Evolutionary conservation across 768 basidiomycete species (phyloP), one percentile per base, ranked within the genome.

Genomic region (Lactarius indigo): DNA sequence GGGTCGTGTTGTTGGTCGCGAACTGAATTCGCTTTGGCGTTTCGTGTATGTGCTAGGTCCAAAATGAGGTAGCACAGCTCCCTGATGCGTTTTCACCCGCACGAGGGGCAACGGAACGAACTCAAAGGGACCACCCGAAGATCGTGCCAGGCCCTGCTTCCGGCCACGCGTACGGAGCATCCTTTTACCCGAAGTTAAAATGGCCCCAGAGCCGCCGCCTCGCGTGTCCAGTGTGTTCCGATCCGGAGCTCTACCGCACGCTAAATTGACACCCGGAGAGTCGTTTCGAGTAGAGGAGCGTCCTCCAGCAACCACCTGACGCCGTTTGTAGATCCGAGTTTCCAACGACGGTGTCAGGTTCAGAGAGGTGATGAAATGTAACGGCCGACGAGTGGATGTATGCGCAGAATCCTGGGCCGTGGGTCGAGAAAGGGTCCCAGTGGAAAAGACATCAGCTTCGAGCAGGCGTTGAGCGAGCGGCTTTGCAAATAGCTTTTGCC

Each of bases 371-470:
- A 59, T 28, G 59, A 70, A 70, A 12, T 57, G 59, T 31, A 70
- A 62, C 13, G 69, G 68, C 26, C 37, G 69, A n/a, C 64, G 64
- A 57, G n/a, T 47, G 41, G 47, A 41, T 68, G 28, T 57, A 64
- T 64, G 69, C 69, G 57, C 60, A 18, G 60, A 35, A 56, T 60
- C 52, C 23, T 28, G 63, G 31, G 8, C 44, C 9, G 50, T 55
- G 23, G 42, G 58, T 18, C 41, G 61, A 5, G 59, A 41, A 23
- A 59, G 47, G 17, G 55, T 41, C 31, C 69, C 68, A 20, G 55
- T 61, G 42, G 69, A 69, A 56, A 65, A 70, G 41, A 70, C 59
- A 35, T 64, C 69, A n/a, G 69, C 69, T 47, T 70, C 64, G 55
- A 69, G 59, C 37, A 70, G 52, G 17, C 69, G 69, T 57, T 64